Base-by-base conservation (phyloP, 2,329 filamentous ascomycete genomes). In the Pseudopithomyces chartarum region DNA sequence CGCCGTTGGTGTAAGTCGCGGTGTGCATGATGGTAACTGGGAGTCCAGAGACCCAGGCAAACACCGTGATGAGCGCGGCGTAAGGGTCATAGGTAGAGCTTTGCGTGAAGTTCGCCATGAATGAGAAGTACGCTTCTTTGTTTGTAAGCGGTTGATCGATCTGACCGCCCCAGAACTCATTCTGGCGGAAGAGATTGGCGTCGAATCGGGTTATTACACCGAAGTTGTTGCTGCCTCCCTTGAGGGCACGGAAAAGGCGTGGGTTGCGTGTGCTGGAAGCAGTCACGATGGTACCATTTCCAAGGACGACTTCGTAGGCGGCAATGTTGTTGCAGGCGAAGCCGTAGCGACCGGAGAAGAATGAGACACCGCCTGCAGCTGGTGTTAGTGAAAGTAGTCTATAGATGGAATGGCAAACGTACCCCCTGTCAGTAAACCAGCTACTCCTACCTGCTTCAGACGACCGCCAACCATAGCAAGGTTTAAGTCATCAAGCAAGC, bases 281-380 rank as follows among this genome's bases (percentile, higher is more conserved):
- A 19, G 71, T 68, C 20, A 70, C 60, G 32, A 73, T 65, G 6
- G 62, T 61, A 3, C 72, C 73, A 50, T 69, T 64, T 6, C 66
- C 69, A 20, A 74, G 69, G 5, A 74, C 71, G 17, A 77, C 59
- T 29, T 76, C 68, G 58, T 63, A 70, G 29, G 70, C 67, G 22
- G 43, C 17, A 32, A 67, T 65, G 56, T 61, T 73, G 64, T 65
- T 69, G 58, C 60, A 70, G 44, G 49, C 67, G 55, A 58, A 66
- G n/a, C 73, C 73, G 33, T 69, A 61, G 11, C 62, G 59, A 17
- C 60, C 59, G 13, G 64, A 67, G 46, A 71, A 70, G 56, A 64
- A 74, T 3, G 64, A 71, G 17, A 74, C 45, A 6, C 72, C 72
- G 33, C 71, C 71, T 71, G 32, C 11, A 15, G 17, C 38, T 13